These are phyloP conservation scores for Lippia alba DNA, from an alignment of 305 asterid genomes.

Conservation along the genomic window DNA sequence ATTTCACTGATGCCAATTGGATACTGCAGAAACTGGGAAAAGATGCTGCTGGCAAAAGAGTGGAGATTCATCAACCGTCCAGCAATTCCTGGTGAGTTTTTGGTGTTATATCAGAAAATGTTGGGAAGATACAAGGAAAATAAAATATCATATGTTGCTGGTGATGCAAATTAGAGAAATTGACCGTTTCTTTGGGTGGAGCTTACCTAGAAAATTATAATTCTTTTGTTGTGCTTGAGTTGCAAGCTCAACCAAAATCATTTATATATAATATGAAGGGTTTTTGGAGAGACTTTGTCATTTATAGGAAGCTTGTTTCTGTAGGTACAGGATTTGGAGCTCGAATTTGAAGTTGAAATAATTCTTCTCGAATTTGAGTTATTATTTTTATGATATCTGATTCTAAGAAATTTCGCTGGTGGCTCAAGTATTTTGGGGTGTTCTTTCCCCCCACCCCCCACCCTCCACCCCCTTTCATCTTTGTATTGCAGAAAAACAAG, in stretches of 20 bases:
- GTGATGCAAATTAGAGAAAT: too few species aligned
- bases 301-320: slow-evolving; percentile 9
- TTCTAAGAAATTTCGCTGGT: background rate
- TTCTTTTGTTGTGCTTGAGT: too few species aligned
- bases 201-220: too few species aligned
- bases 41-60: slow-evolving; percentile 96
- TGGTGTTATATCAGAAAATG: slow-evolving; percentile 14
- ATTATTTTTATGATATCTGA: background rate
- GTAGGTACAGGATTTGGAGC: background rate
- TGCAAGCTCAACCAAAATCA: too few species aligned
- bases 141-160: background rate
- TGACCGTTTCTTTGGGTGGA: too few species aligned
- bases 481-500: background rate
- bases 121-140: background rate
- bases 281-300: background rate
- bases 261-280: background rate
- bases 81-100: slow-evolving; percentile 75
- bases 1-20: slow-evolving; percentile 89
- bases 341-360: background rate
- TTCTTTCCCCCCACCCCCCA: background rate
- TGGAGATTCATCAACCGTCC: slow-evolving; percentile 86
- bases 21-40: slow-evolving; percentile 91
- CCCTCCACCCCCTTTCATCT: background rate
- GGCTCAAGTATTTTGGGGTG: background rate
- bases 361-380: slow-evolving; percentile 6